Evolutionary conservation across 768 basidiomycete genomes (phyloP).

Genomic region (Amanita molliuscula): DNA sequence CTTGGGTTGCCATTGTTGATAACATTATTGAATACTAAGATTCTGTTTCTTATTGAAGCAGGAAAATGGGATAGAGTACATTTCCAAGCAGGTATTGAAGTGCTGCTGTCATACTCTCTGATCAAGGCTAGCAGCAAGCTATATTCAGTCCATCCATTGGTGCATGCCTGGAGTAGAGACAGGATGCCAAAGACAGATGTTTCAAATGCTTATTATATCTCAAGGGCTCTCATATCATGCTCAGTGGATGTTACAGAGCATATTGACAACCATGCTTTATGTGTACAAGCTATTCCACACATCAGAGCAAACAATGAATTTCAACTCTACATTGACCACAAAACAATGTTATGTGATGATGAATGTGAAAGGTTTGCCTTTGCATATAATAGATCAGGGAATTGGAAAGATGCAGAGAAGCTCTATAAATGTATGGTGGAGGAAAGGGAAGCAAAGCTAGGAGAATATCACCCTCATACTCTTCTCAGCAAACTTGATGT

Average conservation of each 20-base stretch:
- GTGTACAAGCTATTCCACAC: constrained; percentile 1
- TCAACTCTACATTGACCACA: neutral
- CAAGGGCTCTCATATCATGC: neutral
- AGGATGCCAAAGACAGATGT: neutral
- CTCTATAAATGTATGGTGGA: neutral
- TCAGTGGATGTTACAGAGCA: neutral
- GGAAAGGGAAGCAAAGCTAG: neutral
- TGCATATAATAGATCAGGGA: neutral
- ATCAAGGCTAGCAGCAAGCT: constrained; percentile 3
- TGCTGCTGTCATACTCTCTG: constrained; percentile 11
- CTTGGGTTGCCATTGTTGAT: neutral
- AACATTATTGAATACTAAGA: neutral
- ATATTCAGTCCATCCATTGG: constrained; percentile 9
- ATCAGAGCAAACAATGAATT: neutral
- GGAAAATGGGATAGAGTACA: constrained; percentile 7
- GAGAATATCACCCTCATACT: too few species aligned
- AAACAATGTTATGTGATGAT: neutral
- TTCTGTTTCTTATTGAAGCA: neutral
- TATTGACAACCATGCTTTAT: too few species aligned
- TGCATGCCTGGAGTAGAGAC: too few species aligned
- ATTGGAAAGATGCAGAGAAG: neutral
- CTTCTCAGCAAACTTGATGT: too few species aligned
- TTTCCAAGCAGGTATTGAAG: constrained; percentile 10
- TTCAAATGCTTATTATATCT: neutral
- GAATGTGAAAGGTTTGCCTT: neutral